Evolutionary conservation across 495 filamentous ascomycete genomes (phyloP).

Genomic region (Xylaria acuta): DNA sequence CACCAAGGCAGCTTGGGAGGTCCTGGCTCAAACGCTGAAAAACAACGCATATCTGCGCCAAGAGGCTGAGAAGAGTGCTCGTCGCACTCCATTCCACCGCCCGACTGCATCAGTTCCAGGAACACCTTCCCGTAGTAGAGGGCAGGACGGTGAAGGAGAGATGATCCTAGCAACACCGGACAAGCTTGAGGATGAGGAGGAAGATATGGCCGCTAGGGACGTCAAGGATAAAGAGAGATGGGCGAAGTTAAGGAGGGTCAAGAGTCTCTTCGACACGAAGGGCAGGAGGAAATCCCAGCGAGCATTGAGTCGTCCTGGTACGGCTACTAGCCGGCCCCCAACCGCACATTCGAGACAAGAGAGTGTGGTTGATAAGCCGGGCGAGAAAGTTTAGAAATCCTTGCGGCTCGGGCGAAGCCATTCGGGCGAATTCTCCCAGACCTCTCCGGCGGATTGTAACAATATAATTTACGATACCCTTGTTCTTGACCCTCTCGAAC

Average conservation of each 20-base stretch:
- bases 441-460: background rate
- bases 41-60: constrained; percentile 53
- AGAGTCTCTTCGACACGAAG: constrained; percentile 64
- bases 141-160: constrained; percentile 27
- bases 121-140: constrained; percentile 30
- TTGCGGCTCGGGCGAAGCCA: constrained; percentile 11
- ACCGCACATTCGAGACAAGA: constrained; percentile 35
- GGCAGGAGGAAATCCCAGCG: constrained; percentile 48
- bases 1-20: constrained; percentile 52
- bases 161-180: constrained; percentile 23
- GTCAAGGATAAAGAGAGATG: constrained; percentile 63
- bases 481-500: background rate
- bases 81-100: constrained; percentile 31
- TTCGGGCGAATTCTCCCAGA: background rate
- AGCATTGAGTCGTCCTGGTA: constrained; percentile 40
- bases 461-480: constrained; percentile 5
- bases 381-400: constrained; percentile 10
- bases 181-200: constrained; percentile 36
- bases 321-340: constrained; percentile 32
- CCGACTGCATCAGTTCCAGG: constrained; percentile 35
- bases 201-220: constrained; percentile 50
- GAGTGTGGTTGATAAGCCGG: constrained; percentile 26
- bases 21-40: constrained; percentile 50
- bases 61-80: constrained; percentile 36
- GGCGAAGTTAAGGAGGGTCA: constrained; percentile 60